Percentiles rank a stretch among this genome's conserved stretches.
Conservation (phyloP, 2,329 filamentous ascomycete species). For the Beauveria bassiana region DNA sequence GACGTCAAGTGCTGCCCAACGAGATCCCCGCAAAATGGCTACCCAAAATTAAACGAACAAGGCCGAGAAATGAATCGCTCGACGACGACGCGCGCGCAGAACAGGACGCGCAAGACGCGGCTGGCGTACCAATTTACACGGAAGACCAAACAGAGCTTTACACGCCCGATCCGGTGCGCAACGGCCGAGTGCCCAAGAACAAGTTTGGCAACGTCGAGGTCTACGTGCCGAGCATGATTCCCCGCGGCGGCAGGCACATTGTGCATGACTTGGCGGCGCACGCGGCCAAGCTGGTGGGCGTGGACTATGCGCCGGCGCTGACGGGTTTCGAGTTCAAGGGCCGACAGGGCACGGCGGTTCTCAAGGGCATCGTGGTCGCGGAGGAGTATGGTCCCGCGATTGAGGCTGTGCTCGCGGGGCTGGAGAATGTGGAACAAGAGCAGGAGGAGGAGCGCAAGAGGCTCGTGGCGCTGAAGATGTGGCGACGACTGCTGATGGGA, state of each 20-base stretch:
- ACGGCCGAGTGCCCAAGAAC: slow-evolving; percentile 78
- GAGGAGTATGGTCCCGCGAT: slow-evolving; percentile 65
- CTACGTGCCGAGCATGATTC: slow-evolving; percentile 88
- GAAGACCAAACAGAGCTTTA: slow-evolving; percentile 65
- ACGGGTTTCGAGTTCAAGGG: slow-evolving; percentile 86
- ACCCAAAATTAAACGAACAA: slow-evolving; percentile 36
- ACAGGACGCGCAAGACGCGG: slow-evolving; percentile 21
- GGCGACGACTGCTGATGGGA: slow-evolving; percentile 63
- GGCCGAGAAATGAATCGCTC: slow-evolving; percentile 5
- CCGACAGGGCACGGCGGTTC: slow-evolving; percentile 74
- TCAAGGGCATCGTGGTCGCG: slow-evolving; percentile 72
- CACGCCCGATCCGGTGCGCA: slow-evolving; percentile 63
- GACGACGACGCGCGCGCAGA: slow-evolving; percentile 23
- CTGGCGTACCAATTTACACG: slow-evolving; percentile 51
- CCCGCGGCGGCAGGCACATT: slow-evolving; percentile 70
- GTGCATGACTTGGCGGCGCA: slow-evolving; percentile 49
- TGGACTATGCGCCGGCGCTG: slow-evolving; percentile 85
- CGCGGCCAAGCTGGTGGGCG: slow-evolving; percentile 66
- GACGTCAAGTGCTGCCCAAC: slow-evolving; percentile 66
- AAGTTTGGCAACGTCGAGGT: slow-evolving; percentile 90
- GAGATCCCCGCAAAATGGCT: slow-evolving; percentile 79
- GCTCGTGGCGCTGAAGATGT: slow-evolving; percentile 61
- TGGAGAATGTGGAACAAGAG: slow-evolving; percentile 59
- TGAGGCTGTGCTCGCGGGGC: slow-evolving; percentile 55
- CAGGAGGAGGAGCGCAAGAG: slow-evolving; percentile 64